Evolutionary conservation across 1,284 basidiomycete genomes (phyloP).

Genomic region (Heterobasidion occidentale): DNA sequence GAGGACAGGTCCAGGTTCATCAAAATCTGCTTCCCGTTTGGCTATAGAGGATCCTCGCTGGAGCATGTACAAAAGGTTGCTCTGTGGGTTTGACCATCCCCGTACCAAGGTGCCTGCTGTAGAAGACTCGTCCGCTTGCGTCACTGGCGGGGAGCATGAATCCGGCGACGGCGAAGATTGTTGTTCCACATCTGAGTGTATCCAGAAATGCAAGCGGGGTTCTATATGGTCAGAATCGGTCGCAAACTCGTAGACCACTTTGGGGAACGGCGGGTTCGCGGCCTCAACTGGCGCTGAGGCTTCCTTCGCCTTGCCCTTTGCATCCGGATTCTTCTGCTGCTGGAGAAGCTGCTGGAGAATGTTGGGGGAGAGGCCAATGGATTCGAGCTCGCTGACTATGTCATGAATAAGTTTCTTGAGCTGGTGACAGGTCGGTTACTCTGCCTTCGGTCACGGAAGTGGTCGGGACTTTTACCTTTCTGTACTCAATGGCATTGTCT

Average conservation of each 20-base stretch:
- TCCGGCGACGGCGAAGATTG: background rate
- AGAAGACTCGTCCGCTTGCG: background rate
- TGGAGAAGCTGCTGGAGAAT: conserved; percentile 39
- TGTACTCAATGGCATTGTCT: conserved; percentile 80
- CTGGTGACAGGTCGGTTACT: conserved; percentile 26
- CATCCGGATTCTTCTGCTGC: conserved; percentile 13
- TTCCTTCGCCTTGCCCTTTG: conserved; percentile 17
- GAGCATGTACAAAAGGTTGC: background rate
- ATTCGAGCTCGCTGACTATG: conserved; percentile 75
- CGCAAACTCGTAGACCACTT: conserved; percentile 49
- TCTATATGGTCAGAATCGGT: conserved; percentile 39
- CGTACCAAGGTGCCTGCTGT: background rate
- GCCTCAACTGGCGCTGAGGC: conserved; percentile 5
- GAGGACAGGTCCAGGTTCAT: background rate
- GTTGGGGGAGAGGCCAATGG: conserved; percentile 64
- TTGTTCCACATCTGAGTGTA: conserved; percentile 13
- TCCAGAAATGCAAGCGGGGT: conserved; percentile 46
- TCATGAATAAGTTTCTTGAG: conserved; percentile 92
- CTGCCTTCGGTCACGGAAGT: background rate
- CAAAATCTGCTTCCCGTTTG: background rate
- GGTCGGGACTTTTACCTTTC: conserved; percentile 43
- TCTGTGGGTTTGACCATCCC: background rate
- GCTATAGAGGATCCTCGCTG: background rate
- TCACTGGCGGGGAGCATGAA: background rate
- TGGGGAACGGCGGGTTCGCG: conserved; percentile 10